A percentile compares a stretch with the other conserved stretches of the same genome.
phyloP scores from a whole-genome alignment of 106 monocot species.

The Iris macrosiphon region DNA sequence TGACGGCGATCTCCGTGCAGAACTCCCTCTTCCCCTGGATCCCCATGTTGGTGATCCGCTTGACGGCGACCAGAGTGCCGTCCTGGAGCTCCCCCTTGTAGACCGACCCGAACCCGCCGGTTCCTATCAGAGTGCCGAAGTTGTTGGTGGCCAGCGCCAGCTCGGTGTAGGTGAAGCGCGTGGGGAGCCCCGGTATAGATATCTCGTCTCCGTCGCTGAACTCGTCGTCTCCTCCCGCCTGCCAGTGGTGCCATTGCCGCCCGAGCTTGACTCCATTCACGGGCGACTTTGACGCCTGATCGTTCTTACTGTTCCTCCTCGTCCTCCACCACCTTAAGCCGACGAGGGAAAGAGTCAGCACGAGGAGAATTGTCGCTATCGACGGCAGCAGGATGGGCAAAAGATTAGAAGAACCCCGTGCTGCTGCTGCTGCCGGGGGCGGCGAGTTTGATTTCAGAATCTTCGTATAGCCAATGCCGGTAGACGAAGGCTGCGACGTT shows the following conservation, averaged over 20 bases:
- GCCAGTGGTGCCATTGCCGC: background rate
- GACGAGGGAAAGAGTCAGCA: background rate
- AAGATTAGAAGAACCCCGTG: background rate
- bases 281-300: background rate
- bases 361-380: background rate
- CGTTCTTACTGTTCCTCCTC: background rate
- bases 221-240: too few relatives aligned
- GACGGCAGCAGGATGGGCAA: background rate
- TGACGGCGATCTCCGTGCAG: conserved; percentile 88
- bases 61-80: conserved; percentile 58
- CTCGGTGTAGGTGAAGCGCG: conserved; percentile 54
- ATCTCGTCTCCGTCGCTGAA: conserved; percentile 26
- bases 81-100: conserved; percentile 65
- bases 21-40: conserved; percentile 74
- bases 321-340: conserved; percentile 1
- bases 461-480: conserved; percentile 29
- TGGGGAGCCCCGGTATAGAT: conserved; percentile 65
- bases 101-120: conserved; percentile 82
- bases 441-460: too few relatives aligned
- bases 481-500: background rate
- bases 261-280: background rate
- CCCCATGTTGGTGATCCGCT: conserved; percentile 42
- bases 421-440: too few relatives aligned
- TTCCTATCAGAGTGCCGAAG: conserved; percentile 54
- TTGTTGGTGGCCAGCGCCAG: conserved; percentile 46